These are phyloP conservation scores for Blastobotrys americana DNA, from an alignment of 805 yeast species.

Conservation along the genomic window DNA sequence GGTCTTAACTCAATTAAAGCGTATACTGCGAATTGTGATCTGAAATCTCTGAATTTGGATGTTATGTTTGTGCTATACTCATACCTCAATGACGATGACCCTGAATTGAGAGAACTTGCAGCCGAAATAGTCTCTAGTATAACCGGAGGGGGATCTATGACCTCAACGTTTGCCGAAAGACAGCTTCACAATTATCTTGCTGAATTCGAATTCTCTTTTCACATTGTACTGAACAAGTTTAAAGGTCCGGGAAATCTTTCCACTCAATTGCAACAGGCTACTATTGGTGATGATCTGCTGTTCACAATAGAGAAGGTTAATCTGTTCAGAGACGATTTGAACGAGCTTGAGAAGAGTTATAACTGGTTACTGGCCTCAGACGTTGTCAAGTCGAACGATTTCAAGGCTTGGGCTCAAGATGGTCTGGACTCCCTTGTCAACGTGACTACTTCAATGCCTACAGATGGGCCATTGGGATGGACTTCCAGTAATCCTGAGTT, in stretches of 20 bases:
- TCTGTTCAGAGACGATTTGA: conserved; percentile 49
- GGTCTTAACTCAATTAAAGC: conserved; percentile 39
- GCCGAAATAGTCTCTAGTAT: conserved; percentile 36
- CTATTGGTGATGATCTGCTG: conserved; percentile 33
- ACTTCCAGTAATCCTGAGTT: conserved; percentile 1
- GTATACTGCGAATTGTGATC: conserved; percentile 20
- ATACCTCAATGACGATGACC: conserved; percentile 55
- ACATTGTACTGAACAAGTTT: not conserved
- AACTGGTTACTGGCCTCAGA: not conserved
- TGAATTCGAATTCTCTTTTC: not conserved
- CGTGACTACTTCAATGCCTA: not conserved
- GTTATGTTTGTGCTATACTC: conserved; percentile 13
- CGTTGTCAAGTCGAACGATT: not conserved
- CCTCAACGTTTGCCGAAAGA: conserved; percentile 33
- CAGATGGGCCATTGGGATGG: not conserved
- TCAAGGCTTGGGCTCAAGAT: not conserved
- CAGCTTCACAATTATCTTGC: conserved; percentile 7
- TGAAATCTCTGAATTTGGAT: not conserved
- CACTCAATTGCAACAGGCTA: conserved; percentile 20
- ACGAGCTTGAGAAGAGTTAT: conserved; percentile 17
- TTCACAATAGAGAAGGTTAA: conserved; percentile 66
- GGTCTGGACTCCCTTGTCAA: not conserved
- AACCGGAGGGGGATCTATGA: conserved; percentile 23
- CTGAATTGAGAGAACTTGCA: conserved; percentile 44
- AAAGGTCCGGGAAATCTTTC: conserved; percentile 11